Evolutionary conservation across 805 yeast genomes (phyloP).

Genomic region (Cyberlindnera bimundalis): DNA sequence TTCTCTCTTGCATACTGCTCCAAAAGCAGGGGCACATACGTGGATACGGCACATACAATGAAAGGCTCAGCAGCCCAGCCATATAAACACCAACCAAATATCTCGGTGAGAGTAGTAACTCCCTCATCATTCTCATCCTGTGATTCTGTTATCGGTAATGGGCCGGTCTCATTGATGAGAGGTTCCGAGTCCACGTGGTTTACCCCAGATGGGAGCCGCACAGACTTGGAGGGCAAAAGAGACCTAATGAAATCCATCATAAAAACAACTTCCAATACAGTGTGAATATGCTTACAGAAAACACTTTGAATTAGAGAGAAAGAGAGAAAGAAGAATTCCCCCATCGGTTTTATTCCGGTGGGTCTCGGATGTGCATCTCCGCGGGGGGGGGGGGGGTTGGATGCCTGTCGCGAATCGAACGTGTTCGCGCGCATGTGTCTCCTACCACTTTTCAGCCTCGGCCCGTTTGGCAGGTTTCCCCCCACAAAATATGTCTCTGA

Average conservation of each 20-base stretch:
- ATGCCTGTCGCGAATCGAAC: constrained; percentile 5
- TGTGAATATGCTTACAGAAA: too few species aligned
- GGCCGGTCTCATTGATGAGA: neutral
- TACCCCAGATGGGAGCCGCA: neutral
- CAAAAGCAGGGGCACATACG: constrained; percentile 68
- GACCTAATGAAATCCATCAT: constrained; percentile 2
- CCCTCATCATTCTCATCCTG: neutral
- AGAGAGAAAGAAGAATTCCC: too few species aligned
- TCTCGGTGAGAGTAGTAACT: constrained; percentile 38
- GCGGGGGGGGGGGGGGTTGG: too few species aligned
- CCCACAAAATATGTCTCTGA: neutral
- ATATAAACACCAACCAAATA: constrained; percentile 67
- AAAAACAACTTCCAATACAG: too few species aligned
- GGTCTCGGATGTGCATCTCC: too few species aligned
- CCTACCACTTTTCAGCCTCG: neutral
- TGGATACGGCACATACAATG: constrained; percentile 73
- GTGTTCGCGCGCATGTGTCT: constrained; percentile 1
- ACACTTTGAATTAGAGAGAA: too few species aligned
- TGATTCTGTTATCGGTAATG: neutral
- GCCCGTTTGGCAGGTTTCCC: neutral
- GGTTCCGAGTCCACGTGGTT: neutral
- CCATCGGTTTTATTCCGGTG: too few species aligned
- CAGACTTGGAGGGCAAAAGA: neutral
- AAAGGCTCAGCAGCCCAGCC: constrained; percentile 81
- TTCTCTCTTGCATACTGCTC: constrained; percentile 72